Evolutionary conservation across 495 filamentous ascomycete genomes (phyloP).

Genomic region (Hypoxylon fragiforme): DNA sequence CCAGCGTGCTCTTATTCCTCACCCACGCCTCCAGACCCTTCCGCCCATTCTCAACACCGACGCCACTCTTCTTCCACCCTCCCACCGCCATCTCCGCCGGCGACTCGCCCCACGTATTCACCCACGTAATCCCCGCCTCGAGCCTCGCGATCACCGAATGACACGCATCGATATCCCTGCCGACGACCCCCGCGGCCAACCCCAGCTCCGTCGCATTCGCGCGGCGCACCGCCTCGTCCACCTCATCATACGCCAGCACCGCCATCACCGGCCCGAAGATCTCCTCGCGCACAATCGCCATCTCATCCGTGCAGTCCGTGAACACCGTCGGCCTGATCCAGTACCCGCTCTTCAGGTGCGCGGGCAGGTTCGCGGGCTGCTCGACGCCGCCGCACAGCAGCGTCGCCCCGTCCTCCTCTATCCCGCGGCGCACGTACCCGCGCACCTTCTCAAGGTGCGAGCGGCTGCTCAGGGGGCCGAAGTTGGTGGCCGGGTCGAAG

Average conservation of each 20-base stretch:
- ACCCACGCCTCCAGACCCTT: constrained; percentile 77
- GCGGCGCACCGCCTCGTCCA: constrained; percentile 68
- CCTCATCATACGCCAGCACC: constrained; percentile 65
- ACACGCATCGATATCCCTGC: constrained; percentile 68
- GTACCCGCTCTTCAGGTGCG: constrained; percentile 62
- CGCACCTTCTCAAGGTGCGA: constrained; percentile 70
- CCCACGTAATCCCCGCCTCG: constrained; percentile 65
- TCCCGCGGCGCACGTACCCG: constrained; percentile 68
- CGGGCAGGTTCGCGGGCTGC: constrained; percentile 50
- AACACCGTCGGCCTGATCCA: constrained; percentile 75
- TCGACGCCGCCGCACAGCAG: constrained; percentile 69
- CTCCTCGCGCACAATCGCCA: constrained; percentile 74
- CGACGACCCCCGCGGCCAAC: constrained; percentile 79
- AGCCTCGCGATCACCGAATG: constrained; percentile 69
- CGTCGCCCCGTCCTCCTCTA: constrained; percentile 68
- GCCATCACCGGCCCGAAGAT: constrained; percentile 83
- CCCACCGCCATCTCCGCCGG: constrained; percentile 57
- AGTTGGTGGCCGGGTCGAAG: constrained; percentile 70
- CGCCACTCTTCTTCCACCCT: constrained; percentile 54
- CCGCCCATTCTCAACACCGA: constrained; percentile 62
- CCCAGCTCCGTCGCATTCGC: constrained; percentile 76
- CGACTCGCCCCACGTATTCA: constrained; percentile 55
- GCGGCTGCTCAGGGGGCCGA: constrained; percentile 72
- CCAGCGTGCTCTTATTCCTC: constrained; percentile 78
- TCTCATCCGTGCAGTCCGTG: constrained; percentile 69